Base-by-base conservation (phyloP, 208 protist genomes). In the Trypanosoma cruzi region DNA sequence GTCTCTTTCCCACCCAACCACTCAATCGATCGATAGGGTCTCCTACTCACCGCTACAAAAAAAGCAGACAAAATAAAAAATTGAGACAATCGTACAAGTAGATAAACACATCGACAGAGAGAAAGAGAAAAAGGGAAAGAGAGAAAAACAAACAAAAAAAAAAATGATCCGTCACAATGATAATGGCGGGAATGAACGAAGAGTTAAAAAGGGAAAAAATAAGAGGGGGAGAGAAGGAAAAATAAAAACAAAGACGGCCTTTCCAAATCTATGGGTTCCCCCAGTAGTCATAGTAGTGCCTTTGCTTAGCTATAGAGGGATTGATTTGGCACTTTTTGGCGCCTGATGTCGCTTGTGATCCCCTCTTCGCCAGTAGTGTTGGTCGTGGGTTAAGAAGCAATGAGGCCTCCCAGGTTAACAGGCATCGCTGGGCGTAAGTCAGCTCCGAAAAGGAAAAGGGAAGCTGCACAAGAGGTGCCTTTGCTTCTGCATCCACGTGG, bases 381-480 rank as follows among this genome's bases (percentile, higher is more conserved):
- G 14, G 42, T 20, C 10, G 36, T n/a, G 55, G 46, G 57, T 81
- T 59, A 18, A 94, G 73, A 50, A 89, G 54, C 1, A 67, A 61
- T 4, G 77, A 73, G 3, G 84, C 84, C 20, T 90, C 83, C 86
- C 89, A 94, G 24, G 85, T 80, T 1, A 94, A 75, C 8, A 94
- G 75, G 61, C 89, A 94, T 55, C 85, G 79, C 68, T 92, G 86
- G 22, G 86, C 77, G 74, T 92, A 94, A 16, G 85, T 69, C 20
- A 94, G 68, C 1, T 56, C 50, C 0, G 67, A 61, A 40, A 92
- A 86, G 0, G 26, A 14, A 37, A 46, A 55, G 1, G 50, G 42
- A 26, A 37, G 6, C 20, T 53, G 68, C 24, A 68, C 14, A 50
- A 32, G 22, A 29, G 56, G 56, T 32, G 42, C 31, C 22, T 11